A percentile compares a stretch with the other conserved stretches of the same genome.
Conservation (phyloP, 176 grass and related monocot species). For the Eragrostis curvula region DNA sequence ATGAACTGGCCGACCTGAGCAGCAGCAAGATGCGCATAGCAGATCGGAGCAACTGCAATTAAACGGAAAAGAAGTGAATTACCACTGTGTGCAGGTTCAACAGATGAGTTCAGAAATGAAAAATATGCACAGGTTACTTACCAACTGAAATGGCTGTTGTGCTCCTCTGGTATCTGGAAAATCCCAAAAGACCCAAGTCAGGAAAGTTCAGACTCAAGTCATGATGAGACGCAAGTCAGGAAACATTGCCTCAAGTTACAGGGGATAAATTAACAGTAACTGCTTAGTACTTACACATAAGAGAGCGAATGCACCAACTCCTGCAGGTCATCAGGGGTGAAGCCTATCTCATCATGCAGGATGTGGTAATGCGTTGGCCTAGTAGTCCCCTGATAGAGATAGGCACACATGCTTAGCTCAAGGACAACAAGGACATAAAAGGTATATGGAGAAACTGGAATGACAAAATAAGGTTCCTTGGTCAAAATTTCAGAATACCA, state of each 20-base stretch:
- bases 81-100: background rate
- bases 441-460: background rate
- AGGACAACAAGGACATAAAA: background rate
- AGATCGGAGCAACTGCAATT: conserved; percentile 80
- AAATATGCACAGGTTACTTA: conserved; percentile 21
- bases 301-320: conserved; percentile 88
- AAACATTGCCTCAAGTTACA: background rate
- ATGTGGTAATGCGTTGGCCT: conserved; percentile 92
- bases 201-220: background rate
- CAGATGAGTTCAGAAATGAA: too few relatives aligned
- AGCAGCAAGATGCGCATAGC: conserved; percentile 82
- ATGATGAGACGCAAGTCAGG: conserved; percentile 22
- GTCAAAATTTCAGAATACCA: background rate
- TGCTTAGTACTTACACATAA: conserved; percentile 75
- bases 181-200: conserved; percentile 4
- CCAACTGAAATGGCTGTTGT: conserved; percentile 93
- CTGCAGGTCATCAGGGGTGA: conserved; percentile 74
- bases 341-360: conserved; percentile 87
- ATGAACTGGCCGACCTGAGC: conserved; percentile 80
- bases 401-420: background rate
- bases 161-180: conserved; percentile 88
- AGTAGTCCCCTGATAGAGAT: conserved; percentile 69
- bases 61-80: background rate
- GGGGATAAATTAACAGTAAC: background rate
- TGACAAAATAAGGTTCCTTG: background rate